A percentile compares a stretch with the other conserved stretches of the same genome.
phyloP scores from a whole-genome alignment of 2,329 filamentous ascomycete genomes.

The Aspergillus thermomutatus region DNA sequence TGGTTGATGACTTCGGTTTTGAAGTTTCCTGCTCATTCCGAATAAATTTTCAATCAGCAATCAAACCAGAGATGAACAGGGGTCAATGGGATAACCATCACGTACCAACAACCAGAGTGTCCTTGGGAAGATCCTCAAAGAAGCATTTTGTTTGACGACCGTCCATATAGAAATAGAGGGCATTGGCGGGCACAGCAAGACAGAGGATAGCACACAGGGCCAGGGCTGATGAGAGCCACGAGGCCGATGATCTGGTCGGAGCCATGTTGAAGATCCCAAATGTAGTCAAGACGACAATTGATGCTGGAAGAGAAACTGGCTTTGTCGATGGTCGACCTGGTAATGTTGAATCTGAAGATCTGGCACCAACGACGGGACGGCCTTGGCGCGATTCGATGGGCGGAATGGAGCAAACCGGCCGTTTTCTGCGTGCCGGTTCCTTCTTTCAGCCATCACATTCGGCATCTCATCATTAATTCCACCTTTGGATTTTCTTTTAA shows the following conservation, averaged over 20 bases:
- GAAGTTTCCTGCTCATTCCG: conserved; percentile 65
- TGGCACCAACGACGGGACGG: conserved; percentile 16
- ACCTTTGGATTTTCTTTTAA: not conserved
- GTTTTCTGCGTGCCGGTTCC: not conserved
- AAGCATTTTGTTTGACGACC: conserved; percentile 86
- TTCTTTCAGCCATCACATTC: not conserved
- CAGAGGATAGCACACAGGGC: conserved; percentile 65
- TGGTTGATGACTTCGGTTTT: conserved; percentile 80
- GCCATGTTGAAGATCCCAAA: conserved; percentile 28
- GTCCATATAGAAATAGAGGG: conserved; percentile 95
- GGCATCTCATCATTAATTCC: not conserved
- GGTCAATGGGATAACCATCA: conserved; percentile 1
- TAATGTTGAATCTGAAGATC: conserved; percentile 16
- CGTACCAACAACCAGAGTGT: conserved; percentile 87
- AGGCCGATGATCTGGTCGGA: conserved; percentile 31
- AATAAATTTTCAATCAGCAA: not conserved
- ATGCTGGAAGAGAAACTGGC: not conserved
- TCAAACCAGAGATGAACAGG: too few relatives aligned
- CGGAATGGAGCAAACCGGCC: not conserved
- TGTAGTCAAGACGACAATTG: not conserved
- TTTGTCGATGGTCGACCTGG: conserved; percentile 1
- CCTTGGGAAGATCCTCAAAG: conserved; percentile 96
- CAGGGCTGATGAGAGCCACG: conserved; percentile 46
- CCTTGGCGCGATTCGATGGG: conserved; percentile 23
- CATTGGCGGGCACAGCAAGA: conserved; percentile 63